A percentile compares a stretch with the other conserved stretches of the same genome.
Conservation (phyloP, 2,329 filamentous ascomycete genomes). For the Stenocarpella maydis region DNA sequence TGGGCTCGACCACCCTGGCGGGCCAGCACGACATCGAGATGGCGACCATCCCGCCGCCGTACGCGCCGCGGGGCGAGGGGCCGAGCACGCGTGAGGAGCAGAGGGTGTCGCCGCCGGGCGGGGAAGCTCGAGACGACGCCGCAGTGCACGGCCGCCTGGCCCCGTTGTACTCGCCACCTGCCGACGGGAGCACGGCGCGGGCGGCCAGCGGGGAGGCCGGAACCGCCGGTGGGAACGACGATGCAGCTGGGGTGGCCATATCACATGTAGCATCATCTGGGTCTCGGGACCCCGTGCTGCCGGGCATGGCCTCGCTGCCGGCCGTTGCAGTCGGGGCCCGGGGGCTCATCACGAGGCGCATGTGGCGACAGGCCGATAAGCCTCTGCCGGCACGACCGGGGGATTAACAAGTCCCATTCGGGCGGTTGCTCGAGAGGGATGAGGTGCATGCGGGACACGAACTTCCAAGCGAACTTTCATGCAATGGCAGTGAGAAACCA, state of each 20-base stretch:
- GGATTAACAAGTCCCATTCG: background rate
- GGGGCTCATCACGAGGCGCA: background rate
- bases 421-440: background rate
- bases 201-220: background rate
- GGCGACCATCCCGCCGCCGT: slow-evolving; percentile 21
- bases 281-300: background rate
- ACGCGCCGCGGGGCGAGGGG: slow-evolving; percentile 9
- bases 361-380: background rate
- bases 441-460: background rate
- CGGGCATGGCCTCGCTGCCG: background rate
- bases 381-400: background rate
- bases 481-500: background rate
- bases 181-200: background rate
- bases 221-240: background rate
- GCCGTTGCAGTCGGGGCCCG: background rate
- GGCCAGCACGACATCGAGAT: slow-evolving; percentile 13
- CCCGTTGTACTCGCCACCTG: background rate
- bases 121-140: background rate
- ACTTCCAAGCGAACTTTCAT: too few relatives aligned
- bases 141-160: too few relatives aligned
- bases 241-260: background rate
- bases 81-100: background rate
- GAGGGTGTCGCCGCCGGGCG: background rate
- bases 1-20: background rate
- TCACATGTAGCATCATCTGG: background rate